Evolutionary conservation across 306 rosid species (phyloP), one percentile per base, ranked within the genome.

Genomic region (Quercus cerris): DNA sequence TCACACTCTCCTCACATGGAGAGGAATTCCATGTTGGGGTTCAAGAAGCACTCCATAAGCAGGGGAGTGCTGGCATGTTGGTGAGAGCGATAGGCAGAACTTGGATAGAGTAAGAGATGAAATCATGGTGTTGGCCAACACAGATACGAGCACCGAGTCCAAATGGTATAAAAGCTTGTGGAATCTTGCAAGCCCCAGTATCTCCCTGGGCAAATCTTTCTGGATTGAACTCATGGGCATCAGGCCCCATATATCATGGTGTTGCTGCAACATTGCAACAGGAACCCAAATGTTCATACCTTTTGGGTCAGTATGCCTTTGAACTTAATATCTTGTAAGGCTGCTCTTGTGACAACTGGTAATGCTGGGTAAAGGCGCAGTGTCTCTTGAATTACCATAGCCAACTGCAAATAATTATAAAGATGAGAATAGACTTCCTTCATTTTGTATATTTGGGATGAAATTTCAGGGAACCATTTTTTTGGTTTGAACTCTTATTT

Each of bases 31-130:
- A 73, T 83, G 30, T 25, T 76, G 77, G 19, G 86, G 87, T 56
- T 69, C 81, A 31, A 76, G 33, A 7, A 78, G 68, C 55, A 88
- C 35, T 9, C 71, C 73, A 38, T 59, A 81, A 1, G 75, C 64
- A 33, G 83, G 84, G n/a, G 86, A 81, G 44, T 88, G 91, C 20
- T 23, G 75, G 18, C 83, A 83, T 3, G 76, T 27, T 4, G 89
- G 83, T 9, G 89, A 81, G 55, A 83, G 69, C 5, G 81, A 59
- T 23, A 88, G 79, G 20, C 56, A 75, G 28, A 88, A 88, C 70
- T 75, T 83, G 1, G 81, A 61, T 1, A 85, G 56, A 71, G 79
- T 41, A 15, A 81, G 41, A 8, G 38, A 51, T 8, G 54, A 13
- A 13, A 28, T 70, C 35, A 76, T 28, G 27, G 66, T 81, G 69